phyloP scores from a whole-genome alignment of 768 basidiomycete species.

The Strobilomyces echinocephalus region DNA sequence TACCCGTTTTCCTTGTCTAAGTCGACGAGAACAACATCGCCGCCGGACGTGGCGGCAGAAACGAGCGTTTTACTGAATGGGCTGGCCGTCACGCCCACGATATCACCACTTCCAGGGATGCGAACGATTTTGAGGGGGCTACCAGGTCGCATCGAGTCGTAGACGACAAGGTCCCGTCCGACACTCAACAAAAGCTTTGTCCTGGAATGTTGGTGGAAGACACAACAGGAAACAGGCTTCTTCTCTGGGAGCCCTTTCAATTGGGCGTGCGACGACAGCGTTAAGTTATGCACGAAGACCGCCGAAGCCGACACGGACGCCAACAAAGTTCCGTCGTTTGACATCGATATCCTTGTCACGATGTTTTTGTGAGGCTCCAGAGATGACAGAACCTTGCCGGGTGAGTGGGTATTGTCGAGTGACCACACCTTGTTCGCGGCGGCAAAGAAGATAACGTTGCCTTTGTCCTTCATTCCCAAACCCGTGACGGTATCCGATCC shows the following conservation, averaged over 20 bases:
- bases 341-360: constrained; percentile 53
- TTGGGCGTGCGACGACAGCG: constrained; percentile 46
- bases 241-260: constrained; percentile 49
- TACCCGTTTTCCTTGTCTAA: constrained; percentile 74
- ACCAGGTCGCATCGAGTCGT: constrained; percentile 57
- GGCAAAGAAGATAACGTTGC: constrained; percentile 44
- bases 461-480: constrained; percentile 33
- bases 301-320: constrained; percentile 50
- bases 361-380: constrained; percentile 48
- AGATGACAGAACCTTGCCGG: constrained; percentile 41
- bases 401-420: constrained; percentile 42
- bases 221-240: constrained; percentile 43
- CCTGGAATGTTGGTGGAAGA: constrained; percentile 62
- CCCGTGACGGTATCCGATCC: constrained; percentile 26
- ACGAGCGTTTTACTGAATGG: constrained; percentile 75
- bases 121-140: constrained; percentile 49
- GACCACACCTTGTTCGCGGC: constrained; percentile 43
- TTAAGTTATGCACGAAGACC: constrained; percentile 58
- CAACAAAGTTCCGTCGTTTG: constrained; percentile 53
- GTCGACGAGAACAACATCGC: constrained; percentile 58
- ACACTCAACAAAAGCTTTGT: constrained; percentile 54
- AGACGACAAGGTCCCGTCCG: constrained; percentile 52
- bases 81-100: constrained; percentile 56
- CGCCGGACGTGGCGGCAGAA: constrained; percentile 51
- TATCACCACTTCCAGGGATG: constrained; percentile 47